Percentiles rank a stretch among this genome's conserved stretches.
Evolutionary conservation across 129 eudicot genomes (phyloP).

Genomic region (Mikania micrantha): DNA sequence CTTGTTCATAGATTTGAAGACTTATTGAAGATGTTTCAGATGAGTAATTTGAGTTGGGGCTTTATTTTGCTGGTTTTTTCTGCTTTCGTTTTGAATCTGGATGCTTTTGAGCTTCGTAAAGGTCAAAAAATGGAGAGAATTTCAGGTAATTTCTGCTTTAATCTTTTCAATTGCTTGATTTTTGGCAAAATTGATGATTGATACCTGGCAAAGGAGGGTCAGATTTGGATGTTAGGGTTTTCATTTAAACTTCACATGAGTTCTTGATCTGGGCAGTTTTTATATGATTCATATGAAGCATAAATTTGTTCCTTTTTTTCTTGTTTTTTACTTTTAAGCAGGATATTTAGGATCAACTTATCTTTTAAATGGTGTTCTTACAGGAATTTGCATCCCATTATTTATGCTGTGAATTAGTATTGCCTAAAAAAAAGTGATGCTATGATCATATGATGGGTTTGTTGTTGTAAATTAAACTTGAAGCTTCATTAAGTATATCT

Average conservation of each 20-base stretch:
- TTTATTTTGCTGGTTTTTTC: slow-evolving; percentile 32
- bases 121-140: slow-evolving; percentile 75
- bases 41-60: slow-evolving; percentile 50
- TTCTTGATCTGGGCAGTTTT: slow-evolving; percentile 10
- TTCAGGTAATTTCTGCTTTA: slow-evolving; percentile 41
- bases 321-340: neutral
- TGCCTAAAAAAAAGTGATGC: neutral
- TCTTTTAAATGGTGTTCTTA: neutral
- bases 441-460: neutral
- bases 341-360: slow-evolving; percentile 1
- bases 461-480: neutral
- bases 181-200: slow-evolving; percentile 7
- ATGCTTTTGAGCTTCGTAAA: slow-evolving; percentile 47
- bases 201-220: neutral
- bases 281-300: neutral
- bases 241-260: slow-evolving; percentile 6
- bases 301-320: neutral
- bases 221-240: slow-evolving; percentile 15
- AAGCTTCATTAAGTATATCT: neutral
- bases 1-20: slow-evolving; percentile 5
- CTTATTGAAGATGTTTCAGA: slow-evolving; percentile 11
- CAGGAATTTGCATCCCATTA: neutral
- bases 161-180: neutral
- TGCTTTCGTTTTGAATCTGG: slow-evolving; percentile 34
- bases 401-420: neutral